Percentiles rank a stretch among this genome's conserved stretches.
Evolutionary conservation across 768 basidiomycete species (phyloP).

Genomic region (Russula griseocarnosa): DNA sequence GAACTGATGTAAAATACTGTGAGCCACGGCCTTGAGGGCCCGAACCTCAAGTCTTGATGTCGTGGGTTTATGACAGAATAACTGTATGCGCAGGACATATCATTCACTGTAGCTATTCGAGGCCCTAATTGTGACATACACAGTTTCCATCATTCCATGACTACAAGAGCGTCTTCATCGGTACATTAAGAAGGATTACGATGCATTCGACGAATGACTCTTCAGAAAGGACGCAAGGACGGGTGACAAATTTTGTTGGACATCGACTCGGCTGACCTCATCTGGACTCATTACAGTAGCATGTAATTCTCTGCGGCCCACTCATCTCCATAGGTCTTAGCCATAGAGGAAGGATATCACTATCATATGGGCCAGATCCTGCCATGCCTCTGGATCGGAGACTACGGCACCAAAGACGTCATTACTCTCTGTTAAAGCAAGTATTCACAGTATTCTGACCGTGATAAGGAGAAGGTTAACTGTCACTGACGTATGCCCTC

Average conservation of each 20-base stretch:
- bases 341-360: slow-evolving; percentile 21
- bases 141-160: slow-evolving; percentile 1
- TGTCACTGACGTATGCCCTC: slow-evolving; percentile 53
- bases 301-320: background rate
- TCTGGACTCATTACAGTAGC: background rate
- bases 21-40: slow-evolving; percentile 5
- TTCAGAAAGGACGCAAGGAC: background rate
- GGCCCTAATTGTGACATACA: background rate
- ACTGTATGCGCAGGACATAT: slow-evolving; percentile 17
- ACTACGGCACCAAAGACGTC: slow-evolving; percentile 62
- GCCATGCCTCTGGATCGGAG: slow-evolving; percentile 80
- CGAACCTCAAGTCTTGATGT: slow-evolving; percentile 3
- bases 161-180: background rate
- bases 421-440: slow-evolving; percentile 49
- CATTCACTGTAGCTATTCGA: slow-evolving; percentile 5
- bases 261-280: slow-evolving; percentile 1
- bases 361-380: slow-evolving; percentile 79
- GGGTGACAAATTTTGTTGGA: slow-evolving; percentile 12
- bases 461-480: slow-evolving; percentile 67
- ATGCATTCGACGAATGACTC: background rate
- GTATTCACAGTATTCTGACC: slow-evolving; percentile 69
- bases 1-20: slow-evolving; percentile 7
- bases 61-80: background rate
- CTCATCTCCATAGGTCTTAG: background rate
- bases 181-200: background rate